Evolutionary conservation across 2,329 filamentous ascomycete species (phyloP), one percentile per base, ranked within the genome.

Genomic region (Cladobotryum mycophilum): DNA sequence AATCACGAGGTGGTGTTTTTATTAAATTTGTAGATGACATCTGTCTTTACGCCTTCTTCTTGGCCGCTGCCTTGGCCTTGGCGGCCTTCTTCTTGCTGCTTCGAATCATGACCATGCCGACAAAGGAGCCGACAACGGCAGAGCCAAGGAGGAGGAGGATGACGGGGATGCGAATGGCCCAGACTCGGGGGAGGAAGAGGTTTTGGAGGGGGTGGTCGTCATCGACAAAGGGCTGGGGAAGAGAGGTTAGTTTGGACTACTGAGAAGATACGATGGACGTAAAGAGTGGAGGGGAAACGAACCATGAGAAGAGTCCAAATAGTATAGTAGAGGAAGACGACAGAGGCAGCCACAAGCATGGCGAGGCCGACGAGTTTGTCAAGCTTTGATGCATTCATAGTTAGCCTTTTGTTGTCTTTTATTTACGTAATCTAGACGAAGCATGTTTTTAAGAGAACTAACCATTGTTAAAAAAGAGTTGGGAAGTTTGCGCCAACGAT

Each of bases 271-370:
- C 15, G 14, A 41, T n/a, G 38, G 15, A 18, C 4, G 17, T 46
- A 47, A 41, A 49, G 50, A 36, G 50, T 38, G 44, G 34, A 43
- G 44, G 20, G 5, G 13, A 18, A 63, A 63, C 73, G 53, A 81
- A 96, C 93, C 88, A 99, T 97, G 59, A 97, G 80, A 58, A 99
- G 80, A 25, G 93, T 96, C 93, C 93, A 99, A 71, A 96, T 82
- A 57, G 89, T 93, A 76, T 99, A 99, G 81, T 99, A 99, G 63
- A 80, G 73, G 64, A 83, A 83, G 64, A 83, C 76, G 69, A 80
- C 76, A 57, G 79, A 76, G 63, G 80, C 78, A 68, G 78, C 80
- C 79, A 81, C 79, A 69, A 83, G 77, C 80, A 83, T 83, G 79
- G 80, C 78, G 76, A 82, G 74, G 67, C 80, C 80, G 65, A 81